Evolutionary conservation across 805 yeast species (phyloP), one percentile per base, ranked within the genome.

Genomic region (Spathaspora passalidarum): DNA sequence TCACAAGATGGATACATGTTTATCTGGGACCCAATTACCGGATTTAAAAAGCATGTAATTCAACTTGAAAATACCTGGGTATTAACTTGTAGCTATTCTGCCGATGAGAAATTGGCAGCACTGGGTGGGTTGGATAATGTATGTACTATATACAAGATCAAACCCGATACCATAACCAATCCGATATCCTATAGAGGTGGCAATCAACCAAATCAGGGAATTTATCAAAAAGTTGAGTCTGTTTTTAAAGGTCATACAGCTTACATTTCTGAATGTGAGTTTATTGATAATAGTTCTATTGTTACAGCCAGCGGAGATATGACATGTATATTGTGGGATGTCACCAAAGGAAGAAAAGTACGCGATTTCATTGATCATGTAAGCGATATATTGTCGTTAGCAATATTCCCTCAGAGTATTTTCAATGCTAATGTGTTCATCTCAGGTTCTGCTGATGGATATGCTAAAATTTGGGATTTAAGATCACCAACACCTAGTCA

Each of bases 1-100:
- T 83, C 92, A 20, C 96, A 88, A 60, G 97, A 91, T 63, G 96
- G 96, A 2, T 86, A 80, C 57, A 71, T 89, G 71, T 72, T 91
- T 32, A 63, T 88, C 17, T 91, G 97, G 97, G 92, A 90, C 61
- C 75, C 88, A 0, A 68, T 76, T 3, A 78, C 88, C 0, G 91
- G 90, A 2, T 68, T 78, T 51, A 91, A 90, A 57, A 69, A 78
- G 45, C 80, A 81, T 45, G 88, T 89, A 0, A 78, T 90, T 14
- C 77, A 82, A 3, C 66, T 90, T 45, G 88, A 84, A 40, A 86
- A 86, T 39, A 85, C 82, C 38, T 89, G 94, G 87, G 90, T 87
- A 0, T 73, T 87, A 43, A 68, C 86, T 5, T 84, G 95, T 68
- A 89, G 84, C 2, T 76, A 80, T 21, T 78, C 91, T 1, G 88